Base-by-base conservation (phyloP, 805 yeast species). In the Pichia californica region DNA sequence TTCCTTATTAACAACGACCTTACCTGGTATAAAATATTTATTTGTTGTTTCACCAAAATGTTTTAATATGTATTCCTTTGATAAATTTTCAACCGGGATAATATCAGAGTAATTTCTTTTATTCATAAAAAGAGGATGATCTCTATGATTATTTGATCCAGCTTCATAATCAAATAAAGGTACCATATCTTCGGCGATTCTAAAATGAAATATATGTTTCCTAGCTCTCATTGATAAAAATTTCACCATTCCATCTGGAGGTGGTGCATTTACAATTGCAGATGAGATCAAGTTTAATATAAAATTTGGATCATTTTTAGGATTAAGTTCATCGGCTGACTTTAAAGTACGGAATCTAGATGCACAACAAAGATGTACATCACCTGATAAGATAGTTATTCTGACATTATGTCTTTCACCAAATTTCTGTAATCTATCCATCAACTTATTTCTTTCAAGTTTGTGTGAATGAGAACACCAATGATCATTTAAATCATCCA, bases 401-500 rank as follows among this genome's bases (percentile, higher is more conserved):
- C 99, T 72, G 4, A 83, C 77, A 4, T 81, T 81, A 50, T 73
- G 60, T 26, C 64, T 53, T 27, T 83, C 73, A 3, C 91, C 88
- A 54, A 88, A 78, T 35, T 74, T 74, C 49, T 81, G 78, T 36
- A 91, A 67, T 48, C 68, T 68, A 31, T 69, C 71, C 49, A 89
- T 66, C 31, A 91, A 69, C 51, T 60, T 58, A 62, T 91, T 91
- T 48, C 99, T 75, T 64, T 91, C 99, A 38, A 64, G 63, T 61
- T 91, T 93, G 66, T 91, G 99, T 59, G 81, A 76, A 46, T 73
- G 73, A 4, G 96, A 82, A 61, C 97, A 88, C 99, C 99, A 91
- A 66, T 91, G 98, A 60, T 91, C 99, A 57, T 88, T 82, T 62
- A 93, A 70, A 61, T 91, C 98, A 58, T 93, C 98, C 52, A 93